These are phyloP conservation scores for Tremellales sp. DNA, from an alignment of 1,284 basidiomycete species.

Conservation along the genomic window DNA sequence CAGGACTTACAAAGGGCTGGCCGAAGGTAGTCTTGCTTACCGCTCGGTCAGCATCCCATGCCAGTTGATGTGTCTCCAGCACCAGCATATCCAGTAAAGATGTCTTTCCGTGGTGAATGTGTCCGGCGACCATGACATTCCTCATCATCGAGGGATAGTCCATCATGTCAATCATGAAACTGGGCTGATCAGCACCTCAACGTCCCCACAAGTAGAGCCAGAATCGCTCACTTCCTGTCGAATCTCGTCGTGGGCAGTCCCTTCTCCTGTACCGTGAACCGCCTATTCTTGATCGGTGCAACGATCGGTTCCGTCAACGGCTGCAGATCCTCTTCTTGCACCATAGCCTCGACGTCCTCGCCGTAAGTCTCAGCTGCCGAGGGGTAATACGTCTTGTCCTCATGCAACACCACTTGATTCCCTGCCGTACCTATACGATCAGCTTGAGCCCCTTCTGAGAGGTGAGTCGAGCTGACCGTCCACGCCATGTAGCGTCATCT, in stretches of 20 bases:
- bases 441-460: background rate
- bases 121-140: conserved; percentile 90
- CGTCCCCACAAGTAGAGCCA: conserved; percentile 2
- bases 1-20: background rate
- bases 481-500: conserved; percentile 43
- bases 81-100: conserved; percentile 94
- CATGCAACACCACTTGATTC: conserved; percentile 87
- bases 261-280: conserved; percentile 88
- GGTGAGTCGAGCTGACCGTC: conserved; percentile 34
- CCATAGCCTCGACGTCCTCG: conserved; percentile 87
- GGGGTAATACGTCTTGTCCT: conserved; percentile 98
- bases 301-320: conserved; percentile 92
- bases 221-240: conserved; percentile 73
- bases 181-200: conserved; percentile 36
- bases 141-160: conserved; percentile 91
- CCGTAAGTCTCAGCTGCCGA: conserved; percentile 90
- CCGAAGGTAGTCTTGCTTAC: conserved; percentile 49
- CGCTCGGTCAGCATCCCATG: conserved; percentile 83
- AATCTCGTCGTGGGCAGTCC: conserved; percentile 87
- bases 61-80: conserved; percentile 91
- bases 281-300: conserved; percentile 87
- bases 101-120: conserved; percentile 97
- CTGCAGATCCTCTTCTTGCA: conserved; percentile 98
- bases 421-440: conserved; percentile 33
- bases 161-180: conserved; percentile 89